Conservation (phyloP, 306 rosid species). For the Gastrolobium villosum region DNA sequence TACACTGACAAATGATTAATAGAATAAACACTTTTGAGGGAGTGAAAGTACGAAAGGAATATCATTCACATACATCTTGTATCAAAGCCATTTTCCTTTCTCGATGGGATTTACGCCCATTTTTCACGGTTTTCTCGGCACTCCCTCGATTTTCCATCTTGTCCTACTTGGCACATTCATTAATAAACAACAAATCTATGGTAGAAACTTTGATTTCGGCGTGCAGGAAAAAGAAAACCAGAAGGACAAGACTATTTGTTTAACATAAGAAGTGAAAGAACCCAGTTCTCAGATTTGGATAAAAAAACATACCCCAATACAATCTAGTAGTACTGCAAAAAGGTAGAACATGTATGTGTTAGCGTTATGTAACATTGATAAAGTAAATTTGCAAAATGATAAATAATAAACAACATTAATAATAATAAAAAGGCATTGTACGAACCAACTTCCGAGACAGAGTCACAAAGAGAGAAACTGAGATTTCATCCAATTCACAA, state of each 20-base stretch:
- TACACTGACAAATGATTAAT: conserved; percentile 10
- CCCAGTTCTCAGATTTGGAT: conserved; percentile 57
- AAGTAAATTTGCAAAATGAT: conserved; percentile 22
- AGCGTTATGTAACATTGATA: conserved; percentile 30
- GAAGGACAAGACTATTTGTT: conserved; percentile 49
- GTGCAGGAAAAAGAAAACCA: conserved; percentile 19
- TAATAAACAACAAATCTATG: conserved; percentile 38
- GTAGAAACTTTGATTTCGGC: conserved; percentile 15
- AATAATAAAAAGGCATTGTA: neutral
- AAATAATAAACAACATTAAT: conserved; percentile 27
- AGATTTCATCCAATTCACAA: conserved; percentile 51
- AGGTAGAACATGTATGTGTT: conserved; percentile 39
- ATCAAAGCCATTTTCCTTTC: conserved; percentile 86
- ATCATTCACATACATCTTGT: conserved; percentile 70
- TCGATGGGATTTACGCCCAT: conserved; percentile 64
- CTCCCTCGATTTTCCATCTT: conserved; percentile 70
- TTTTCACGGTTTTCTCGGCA: conserved; percentile 62
- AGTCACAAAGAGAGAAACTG: conserved; percentile 27
- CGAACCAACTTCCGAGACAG: conserved; percentile 31
- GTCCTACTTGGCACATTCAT: conserved; percentile 64
- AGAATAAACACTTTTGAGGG: neutral
- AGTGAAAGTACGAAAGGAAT: conserved; percentile 18
- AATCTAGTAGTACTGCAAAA: conserved; percentile 50
- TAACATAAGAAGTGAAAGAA: conserved; percentile 55
- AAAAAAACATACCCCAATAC: conserved; percentile 40